Evolutionary conservation across 2,329 filamentous ascomycete genomes (phyloP), one percentile per base, ranked within the genome.

Genomic region (Ascochyta viciae-villosae): DNA sequence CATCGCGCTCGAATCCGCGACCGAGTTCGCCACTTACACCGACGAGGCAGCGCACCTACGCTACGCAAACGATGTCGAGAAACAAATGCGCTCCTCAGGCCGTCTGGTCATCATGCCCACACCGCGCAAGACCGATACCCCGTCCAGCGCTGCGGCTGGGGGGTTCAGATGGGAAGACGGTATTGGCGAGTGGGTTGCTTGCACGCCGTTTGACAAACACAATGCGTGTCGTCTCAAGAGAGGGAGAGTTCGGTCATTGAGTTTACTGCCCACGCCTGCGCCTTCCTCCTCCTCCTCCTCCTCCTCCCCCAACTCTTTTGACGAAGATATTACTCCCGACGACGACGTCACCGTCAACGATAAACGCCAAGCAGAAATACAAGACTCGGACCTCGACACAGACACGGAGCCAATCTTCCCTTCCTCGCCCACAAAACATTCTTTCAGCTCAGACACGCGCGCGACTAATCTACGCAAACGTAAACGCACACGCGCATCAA

Each of bases 131-230:
- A 62, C 64, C 13, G 66, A 66, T 19, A 68, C 71, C 1, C 70
- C 69, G 3, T 58, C 66, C 5, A 53, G 38, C n/a, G 52, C 57
- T 26, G 43, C 49, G 12, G 33, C 50, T 13, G 66, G 67, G 13
- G 74, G 72, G 3, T 77, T 76, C 49, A 67, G 72, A 22, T 80
- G 77, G 77, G 78, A 81, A 61, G 77, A 79, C 43, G 77, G 76
- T 9, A 74, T 81, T 33, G 76, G 76, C 23, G 78, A 81, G 57
- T 81, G 78, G 78, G 74, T 80, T n/a, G 67, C 71, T 0, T 75
- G 70, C 34, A 79, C 78, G 8, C 78, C 78, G 0, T 74, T 74
- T 60, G 47, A 54, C 7, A 69, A 65, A 37, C 64, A 67, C 29
- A 48, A 54, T n/a, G 62, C 64, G 39, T 57, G 42, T 9, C 23